A percentile compares a stretch with the other conserved stretches of the same genome.
Evolutionary conservation across 345 rosid genomes (phyloP).

Genomic region (Populus alba): DNA sequence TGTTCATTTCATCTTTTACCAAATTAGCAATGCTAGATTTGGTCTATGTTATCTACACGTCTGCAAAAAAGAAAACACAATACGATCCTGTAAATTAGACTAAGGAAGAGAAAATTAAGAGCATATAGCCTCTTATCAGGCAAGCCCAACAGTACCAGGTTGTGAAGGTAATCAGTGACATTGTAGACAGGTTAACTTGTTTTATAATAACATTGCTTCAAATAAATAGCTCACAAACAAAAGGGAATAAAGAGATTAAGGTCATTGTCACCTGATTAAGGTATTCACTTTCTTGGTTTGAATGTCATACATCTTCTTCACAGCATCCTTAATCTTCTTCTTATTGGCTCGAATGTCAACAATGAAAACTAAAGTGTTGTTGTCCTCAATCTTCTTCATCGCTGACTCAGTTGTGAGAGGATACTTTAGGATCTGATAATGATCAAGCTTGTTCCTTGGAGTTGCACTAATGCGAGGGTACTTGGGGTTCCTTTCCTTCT

Average conservation of each 20-base stretch:
- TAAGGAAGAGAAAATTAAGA: not conserved
- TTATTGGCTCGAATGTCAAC: slow-evolving; percentile 94
- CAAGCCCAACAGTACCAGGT: not conserved
- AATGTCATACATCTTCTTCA: slow-evolving; percentile 93
- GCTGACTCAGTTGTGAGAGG: slow-evolving; percentile 98
- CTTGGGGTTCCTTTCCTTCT: slow-evolving; percentile 75
- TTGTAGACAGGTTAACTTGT: not conserved
- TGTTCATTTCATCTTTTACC: not conserved
- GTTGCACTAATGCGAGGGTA: slow-evolving; percentile 76
- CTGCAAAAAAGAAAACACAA: not conserved
- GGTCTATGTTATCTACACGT: not conserved
- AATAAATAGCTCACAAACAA: not conserved
- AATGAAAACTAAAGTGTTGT: slow-evolving; percentile 95
- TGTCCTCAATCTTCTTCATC: slow-evolving; percentile 94
- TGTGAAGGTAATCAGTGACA: too few relatives aligned
- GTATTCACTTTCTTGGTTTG: slow-evolving; percentile 95
- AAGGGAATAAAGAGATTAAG: not conserved
- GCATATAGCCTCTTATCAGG: not conserved
- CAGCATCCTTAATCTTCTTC: slow-evolving; percentile 90
- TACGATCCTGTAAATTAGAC: not conserved
- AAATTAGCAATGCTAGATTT: not conserved
- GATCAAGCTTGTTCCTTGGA: slow-evolving; percentile 89
- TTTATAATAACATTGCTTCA: not conserved
- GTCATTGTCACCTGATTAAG: slow-evolving; percentile 58
- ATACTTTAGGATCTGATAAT: slow-evolving; percentile 81